These are phyloP conservation scores for Colletotrichum coccodes DNA, from an alignment of 2,329 filamentous ascomycete genomes.

Conservation along the genomic window DNA sequence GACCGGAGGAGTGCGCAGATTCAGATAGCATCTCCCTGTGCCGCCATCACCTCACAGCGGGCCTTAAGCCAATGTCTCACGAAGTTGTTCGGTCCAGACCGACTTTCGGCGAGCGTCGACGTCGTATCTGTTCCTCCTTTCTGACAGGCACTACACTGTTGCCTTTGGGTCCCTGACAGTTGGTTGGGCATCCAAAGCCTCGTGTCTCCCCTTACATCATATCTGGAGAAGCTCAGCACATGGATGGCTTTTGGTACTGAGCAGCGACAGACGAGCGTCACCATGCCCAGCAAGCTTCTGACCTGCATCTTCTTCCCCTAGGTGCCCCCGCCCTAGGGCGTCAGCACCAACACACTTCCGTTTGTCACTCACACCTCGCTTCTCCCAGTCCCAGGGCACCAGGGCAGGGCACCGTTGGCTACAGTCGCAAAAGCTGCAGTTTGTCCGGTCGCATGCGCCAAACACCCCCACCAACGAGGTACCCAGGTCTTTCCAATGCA, in stretches of 20 bases:
- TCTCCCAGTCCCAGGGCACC: not conserved
- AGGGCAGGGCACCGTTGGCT: not conserved
- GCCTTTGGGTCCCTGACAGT: not conserved
- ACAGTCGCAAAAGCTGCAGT: conserved; percentile 10
- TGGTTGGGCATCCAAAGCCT: not conserved
- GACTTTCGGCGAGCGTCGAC: not conserved
- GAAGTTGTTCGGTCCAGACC: not conserved
- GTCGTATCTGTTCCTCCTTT: not conserved
- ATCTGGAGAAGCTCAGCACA: not conserved
- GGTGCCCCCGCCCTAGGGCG: not conserved
- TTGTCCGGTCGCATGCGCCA: conserved; percentile 17
- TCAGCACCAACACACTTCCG: not conserved
- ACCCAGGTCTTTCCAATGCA: not conserved
- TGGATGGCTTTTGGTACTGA: not conserved
- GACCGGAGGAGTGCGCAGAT: conserved; percentile 5
- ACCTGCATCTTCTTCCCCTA: conserved; percentile 5
- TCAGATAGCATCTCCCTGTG: not conserved
- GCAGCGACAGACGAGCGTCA: conserved; percentile 1
- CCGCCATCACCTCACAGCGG: not conserved
- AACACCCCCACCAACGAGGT: not conserved
- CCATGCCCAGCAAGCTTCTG: conserved; percentile 1
- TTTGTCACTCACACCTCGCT: not conserved
- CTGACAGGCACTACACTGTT: not conserved
- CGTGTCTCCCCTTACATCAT: not conserved
- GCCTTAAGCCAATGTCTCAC: not conserved